Evolutionary conservation across 495 filamentous ascomycete species (phyloP), one percentile per base, ranked within the genome.

Genomic region (Tuber magnatum): DNA sequence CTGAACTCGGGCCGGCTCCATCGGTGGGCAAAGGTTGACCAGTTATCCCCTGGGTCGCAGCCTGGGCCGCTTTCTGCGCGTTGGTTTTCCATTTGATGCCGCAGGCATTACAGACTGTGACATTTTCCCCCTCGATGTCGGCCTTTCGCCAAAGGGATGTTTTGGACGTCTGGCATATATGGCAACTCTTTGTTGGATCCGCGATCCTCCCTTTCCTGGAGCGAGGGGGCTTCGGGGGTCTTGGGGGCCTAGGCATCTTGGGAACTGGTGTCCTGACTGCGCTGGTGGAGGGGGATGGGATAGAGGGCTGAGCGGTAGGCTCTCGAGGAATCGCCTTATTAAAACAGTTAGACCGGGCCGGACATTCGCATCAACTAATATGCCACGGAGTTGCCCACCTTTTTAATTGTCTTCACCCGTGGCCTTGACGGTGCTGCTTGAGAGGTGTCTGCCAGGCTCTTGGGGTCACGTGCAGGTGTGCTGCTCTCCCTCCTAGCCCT

Each of bases 41-140:
- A 2, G 75, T 79, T 18, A 69, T 76, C 12, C 70, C 77, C 40
- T 70, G 70, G n/a, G 76, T 42, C 24, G 76, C 80, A 74, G 75
- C 80, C 24, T 81, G 77, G 16, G 74, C 80, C 4, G 80, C 76
- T 38, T 78, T 76, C 72, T 82, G 77, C 2, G 80, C 75, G 38
- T 78, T 81, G 3, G 81, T 83, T 76, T 83, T 83, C 81, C 77
- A 83, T 68, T 83, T 81, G 22, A 83, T 81, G 5, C 82, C 82
- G 44, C 79, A 83, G 24, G 81, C 81, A 73, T 83, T 83, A 74
- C 81, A 83, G 3, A 83, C 81, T n/a, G 81, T 83, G 40, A 81
- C 81, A 40, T 81, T 79, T 71, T 82, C 81, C 14, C 79, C 79
- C 24, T 83, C 75, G 38, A 83, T 78, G 70, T 82, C 81, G 38